Percentiles rank a stretch among this genome's conserved stretches.
These are phyloP conservation scores for Ceratobasidium sp. DNA, from an alignment of 1,284 basidiomycete species.

Conservation along the genomic window DNA sequence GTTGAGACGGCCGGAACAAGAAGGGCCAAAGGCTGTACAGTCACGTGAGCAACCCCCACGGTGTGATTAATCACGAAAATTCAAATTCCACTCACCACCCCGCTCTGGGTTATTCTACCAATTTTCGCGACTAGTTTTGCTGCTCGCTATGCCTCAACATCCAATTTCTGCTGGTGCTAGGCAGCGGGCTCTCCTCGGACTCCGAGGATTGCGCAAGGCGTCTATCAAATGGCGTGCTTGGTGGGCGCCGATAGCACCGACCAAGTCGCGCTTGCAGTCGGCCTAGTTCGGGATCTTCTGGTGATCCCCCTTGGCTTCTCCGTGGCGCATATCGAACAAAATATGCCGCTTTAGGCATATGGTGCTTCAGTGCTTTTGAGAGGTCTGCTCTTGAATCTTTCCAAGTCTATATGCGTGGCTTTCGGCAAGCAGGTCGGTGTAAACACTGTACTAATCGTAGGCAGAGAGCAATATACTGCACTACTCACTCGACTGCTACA, in stretches of 20 bases:
- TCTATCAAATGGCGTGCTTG: constrained; percentile 17
- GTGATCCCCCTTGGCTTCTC: not conserved
- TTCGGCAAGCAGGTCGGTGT: too few species aligned
- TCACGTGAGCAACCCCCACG: constrained; percentile 12
- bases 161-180: too few species aligned
- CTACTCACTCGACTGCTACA: too few species aligned
- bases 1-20: constrained; percentile 8
- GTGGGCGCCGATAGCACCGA: not conserved
- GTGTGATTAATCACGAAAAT: not conserved
- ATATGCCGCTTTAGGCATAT: not conserved
- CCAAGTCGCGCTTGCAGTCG: not conserved
- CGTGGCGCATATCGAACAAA: not conserved
- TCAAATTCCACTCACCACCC: not conserved
- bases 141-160: not conserved
- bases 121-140: not conserved
- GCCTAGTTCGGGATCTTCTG: not conserved
- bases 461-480: too few species aligned
- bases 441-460: too few species aligned
- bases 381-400: not conserved
- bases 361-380: not conserved
- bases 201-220: constrained; percentile 1
- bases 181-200: not conserved
- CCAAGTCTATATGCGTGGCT: not conserved
- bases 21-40: not conserved
- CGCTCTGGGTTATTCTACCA: too few species aligned